A percentile compares a stretch with the other conserved stretches of the same genome.
These are phyloP conservation scores for Salix udensis DNA, from an alignment of 345 rosid genomes.

Conservation along the genomic window DNA sequence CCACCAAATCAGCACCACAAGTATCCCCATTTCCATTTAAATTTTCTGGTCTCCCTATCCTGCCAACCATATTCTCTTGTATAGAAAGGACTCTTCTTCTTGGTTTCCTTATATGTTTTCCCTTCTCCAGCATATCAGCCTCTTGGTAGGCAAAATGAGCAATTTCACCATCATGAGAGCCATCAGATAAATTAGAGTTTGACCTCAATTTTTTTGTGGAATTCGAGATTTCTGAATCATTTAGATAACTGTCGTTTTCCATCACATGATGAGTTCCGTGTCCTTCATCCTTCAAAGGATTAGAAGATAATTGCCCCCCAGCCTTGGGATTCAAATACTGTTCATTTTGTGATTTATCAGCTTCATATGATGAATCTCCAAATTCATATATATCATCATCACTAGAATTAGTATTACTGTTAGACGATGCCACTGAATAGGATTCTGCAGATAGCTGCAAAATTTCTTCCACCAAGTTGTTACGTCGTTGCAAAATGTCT, in stretches of 20 bases:
- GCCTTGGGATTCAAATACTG: slow-evolving; percentile 16
- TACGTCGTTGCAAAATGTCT: slow-evolving; percentile 80
- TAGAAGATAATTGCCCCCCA: slow-evolving; percentile 21
- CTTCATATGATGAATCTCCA: slow-evolving; percentile 41
- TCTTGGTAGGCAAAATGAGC: slow-evolving; percentile 39
- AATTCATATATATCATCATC: slow-evolving; percentile 54
- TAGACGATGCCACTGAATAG: slow-evolving; percentile 71
- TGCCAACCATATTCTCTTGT: slow-evolving; percentile 27
- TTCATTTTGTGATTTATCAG: slow-evolving; percentile 33
- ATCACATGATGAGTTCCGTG: slow-evolving; percentile 23
- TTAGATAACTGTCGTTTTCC: slow-evolving; percentile 34
- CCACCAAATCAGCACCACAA: slow-evolving; percentile 28
- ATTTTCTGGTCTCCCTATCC: slow-evolving; percentile 34
- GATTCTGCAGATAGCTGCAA: slow-evolving; percentile 91
- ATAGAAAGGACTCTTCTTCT: slow-evolving; percentile 54
- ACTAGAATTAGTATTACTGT: slow-evolving; percentile 73
- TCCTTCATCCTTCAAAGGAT: slow-evolving; percentile 17
- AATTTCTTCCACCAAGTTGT: slow-evolving; percentile 85
- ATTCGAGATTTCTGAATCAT: slow-evolving; percentile 34
- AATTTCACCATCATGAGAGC: slow-evolving; percentile 36
- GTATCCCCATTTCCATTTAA: slow-evolving; percentile 33
- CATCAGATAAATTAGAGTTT: slow-evolving; percentile 24
- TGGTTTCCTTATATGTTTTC: slow-evolving; percentile 49
- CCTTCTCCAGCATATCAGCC: slow-evolving; percentile 45
- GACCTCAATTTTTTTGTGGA: slow-evolving; percentile 24